Conservation (phyloP, 768 basidiomycete genomes). For the Mycena capillaripes region DNA sequence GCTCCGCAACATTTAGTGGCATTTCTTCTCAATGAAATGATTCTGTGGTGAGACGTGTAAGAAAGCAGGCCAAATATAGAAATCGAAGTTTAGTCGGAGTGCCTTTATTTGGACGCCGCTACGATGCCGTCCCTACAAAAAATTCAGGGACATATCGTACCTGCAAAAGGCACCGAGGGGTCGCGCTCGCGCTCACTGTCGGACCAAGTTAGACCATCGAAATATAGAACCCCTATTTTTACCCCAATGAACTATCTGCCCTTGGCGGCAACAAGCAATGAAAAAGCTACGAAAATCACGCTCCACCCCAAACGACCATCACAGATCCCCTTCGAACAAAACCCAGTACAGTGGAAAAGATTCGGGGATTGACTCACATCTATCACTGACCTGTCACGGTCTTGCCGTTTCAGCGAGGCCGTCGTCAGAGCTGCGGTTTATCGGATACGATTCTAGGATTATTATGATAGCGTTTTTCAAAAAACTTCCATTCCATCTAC, state of each 20-base stretch:
- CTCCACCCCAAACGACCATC: neutral
- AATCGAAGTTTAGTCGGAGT: no score
- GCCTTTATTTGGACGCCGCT: no score
- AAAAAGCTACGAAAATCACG: neutral
- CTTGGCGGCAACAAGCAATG: slow-evolving; percentile 23
- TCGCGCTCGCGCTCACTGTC: no score
- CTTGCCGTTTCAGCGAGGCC: neutral
- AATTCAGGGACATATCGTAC: no score
- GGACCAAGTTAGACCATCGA: no score
- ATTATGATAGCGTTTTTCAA: slow-evolving; percentile 39
- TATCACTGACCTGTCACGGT: slow-evolving; percentile 2
- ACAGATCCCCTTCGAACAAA: neutral
- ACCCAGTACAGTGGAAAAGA: neutral
- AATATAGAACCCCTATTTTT: no score
- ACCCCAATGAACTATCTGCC: no score
- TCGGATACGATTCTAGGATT: neutral
- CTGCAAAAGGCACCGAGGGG: no score
- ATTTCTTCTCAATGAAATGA: no score
- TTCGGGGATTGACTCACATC: slow-evolving; percentile 16
- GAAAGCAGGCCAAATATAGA: neutral
- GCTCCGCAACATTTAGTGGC: slow-evolving; percentile 62
- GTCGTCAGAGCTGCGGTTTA: neutral
- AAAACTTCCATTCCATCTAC: slow-evolving; percentile 32
- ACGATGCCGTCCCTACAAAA: no score
- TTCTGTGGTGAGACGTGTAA: neutral